These are phyloP conservation scores for Smallanthus sonchifolius DNA, from an alignment of 129 eudicot species.

Conservation along the genomic window DNA sequence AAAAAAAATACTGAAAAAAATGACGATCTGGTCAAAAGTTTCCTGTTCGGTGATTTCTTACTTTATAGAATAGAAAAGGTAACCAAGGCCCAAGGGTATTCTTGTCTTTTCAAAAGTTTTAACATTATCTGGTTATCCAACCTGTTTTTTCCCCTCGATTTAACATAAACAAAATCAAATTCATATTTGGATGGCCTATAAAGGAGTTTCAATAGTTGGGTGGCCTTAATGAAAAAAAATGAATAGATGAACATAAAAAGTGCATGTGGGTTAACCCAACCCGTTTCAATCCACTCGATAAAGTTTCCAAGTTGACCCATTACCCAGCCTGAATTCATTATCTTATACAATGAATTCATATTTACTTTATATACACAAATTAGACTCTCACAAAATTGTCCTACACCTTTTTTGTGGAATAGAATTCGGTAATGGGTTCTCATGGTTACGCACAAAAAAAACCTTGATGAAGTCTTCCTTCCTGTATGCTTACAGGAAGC, in stretches of 20 bases:
- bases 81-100: neutral
- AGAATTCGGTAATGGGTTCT: neutral
- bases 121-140: neutral
- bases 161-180: neutral
- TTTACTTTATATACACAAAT: neutral
- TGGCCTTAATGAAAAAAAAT: neutral
- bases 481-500: constrained; percentile 54
- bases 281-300: neutral
- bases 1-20: neutral
- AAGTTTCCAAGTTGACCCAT: neutral
- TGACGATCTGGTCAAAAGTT: neutral
- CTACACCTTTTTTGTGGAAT: neutral
- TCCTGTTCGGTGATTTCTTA: neutral
- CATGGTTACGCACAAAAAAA: too few relatives aligned
- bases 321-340: neutral
- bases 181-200: neutral
- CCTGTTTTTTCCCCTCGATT: neutral
- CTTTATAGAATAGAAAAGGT: neutral
- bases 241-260: neutral
- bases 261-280: neutral
- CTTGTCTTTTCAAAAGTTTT: too few relatives aligned
- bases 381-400: neutral
- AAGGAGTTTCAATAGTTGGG: neutral
- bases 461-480: neutral
- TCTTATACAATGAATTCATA: neutral